Conservation (phyloP, 805 yeast species). For the Starmerella floricola region DNA sequence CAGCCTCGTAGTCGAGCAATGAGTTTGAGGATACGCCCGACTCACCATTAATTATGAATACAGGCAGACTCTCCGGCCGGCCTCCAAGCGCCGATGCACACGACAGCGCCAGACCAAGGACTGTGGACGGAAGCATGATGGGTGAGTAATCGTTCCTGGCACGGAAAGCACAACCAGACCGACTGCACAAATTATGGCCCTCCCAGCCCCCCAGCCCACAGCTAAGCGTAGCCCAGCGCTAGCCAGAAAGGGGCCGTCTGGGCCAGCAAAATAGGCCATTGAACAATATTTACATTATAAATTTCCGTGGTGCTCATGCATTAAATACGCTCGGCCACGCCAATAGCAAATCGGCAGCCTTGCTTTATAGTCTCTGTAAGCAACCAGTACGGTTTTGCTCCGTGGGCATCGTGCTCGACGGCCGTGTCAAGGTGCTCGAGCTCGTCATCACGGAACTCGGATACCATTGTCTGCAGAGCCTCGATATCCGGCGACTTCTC, state of each 20-base stretch:
- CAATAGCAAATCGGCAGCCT: slow-evolving; percentile 78
- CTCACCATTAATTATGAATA: slow-evolving; percentile 17
- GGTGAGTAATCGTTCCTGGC: neutral
- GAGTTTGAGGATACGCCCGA: slow-evolving; percentile 6
- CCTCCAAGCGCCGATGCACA: slow-evolving; percentile 7
- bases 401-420: slow-evolving; percentile 77
- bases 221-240: too few species aligned
- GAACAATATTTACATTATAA: too few species aligned
- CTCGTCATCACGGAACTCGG: slow-evolving; percentile 82
- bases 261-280: too few species aligned
- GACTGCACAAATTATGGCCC: too few species aligned
- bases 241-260: too few species aligned
- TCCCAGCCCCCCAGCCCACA: too few species aligned
- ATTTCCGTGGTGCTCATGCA: too few species aligned
- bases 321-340: slow-evolving; percentile 76
- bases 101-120: slow-evolving; percentile 7
- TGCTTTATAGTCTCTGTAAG: slow-evolving; percentile 77
- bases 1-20: slow-evolving; percentile 10
- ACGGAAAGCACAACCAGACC: too few species aligned
- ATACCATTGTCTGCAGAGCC: slow-evolving; percentile 48
- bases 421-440: slow-evolving; percentile 93
- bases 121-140: slow-evolving; percentile 5
- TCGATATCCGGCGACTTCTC: slow-evolving; percentile 47
- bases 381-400: slow-evolving; percentile 83
- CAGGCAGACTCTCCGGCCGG: slow-evolving; percentile 17